phyloP scores from a whole-genome alignment of 495 filamentous ascomycete species.

The Penicillium taxi region DNA sequence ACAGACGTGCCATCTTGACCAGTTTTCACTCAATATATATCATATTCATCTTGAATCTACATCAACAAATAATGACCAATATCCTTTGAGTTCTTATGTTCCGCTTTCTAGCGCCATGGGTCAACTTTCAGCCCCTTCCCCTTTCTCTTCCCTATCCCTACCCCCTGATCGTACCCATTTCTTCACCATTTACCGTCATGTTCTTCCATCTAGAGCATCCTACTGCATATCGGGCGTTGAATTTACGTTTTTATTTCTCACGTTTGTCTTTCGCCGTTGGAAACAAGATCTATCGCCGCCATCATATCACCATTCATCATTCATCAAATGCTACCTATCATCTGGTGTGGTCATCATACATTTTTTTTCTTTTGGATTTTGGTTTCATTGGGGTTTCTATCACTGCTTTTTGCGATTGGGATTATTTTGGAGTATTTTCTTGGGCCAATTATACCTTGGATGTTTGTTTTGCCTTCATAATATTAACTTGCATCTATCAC shows the following conservation, averaged over 20 bases:
- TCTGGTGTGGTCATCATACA: conserved; percentile 2
- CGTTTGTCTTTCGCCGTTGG: conserved; percentile 4
- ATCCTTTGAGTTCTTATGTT: conserved; percentile 21
- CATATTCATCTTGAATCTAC: conserved; percentile 11
- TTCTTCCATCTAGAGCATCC: not conserved
- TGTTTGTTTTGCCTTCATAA: too few relatives aligned
- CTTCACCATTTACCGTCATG: conserved; percentile 4
- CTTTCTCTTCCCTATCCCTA: not conserved
- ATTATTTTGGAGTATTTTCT: conserved; percentile 13
- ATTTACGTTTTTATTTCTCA: conserved; percentile 3
- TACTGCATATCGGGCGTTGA: not conserved
- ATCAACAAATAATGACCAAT: conserved; percentile 23
- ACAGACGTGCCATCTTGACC: conserved; percentile 31
- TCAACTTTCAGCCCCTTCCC: conserved; percentile 3
- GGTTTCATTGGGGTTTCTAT: not conserved
- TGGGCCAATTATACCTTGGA: conserved; percentile 9
- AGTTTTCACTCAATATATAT: conserved; percentile 5
- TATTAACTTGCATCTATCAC: too few relatives aligned
- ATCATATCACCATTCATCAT: conserved; percentile 9
- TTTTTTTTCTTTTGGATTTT: not conserved
- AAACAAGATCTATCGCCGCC: conserved; percentile 10
- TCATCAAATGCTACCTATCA: conserved; percentile 17
- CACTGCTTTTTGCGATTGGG: conserved; percentile 2
- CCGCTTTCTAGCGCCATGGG: conserved; percentile 10
- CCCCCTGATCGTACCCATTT: too few relatives aligned